Evolutionary conservation across 1,284 basidiomycete species (phyloP).

Genomic region (Rhizoctonia solani): DNA sequence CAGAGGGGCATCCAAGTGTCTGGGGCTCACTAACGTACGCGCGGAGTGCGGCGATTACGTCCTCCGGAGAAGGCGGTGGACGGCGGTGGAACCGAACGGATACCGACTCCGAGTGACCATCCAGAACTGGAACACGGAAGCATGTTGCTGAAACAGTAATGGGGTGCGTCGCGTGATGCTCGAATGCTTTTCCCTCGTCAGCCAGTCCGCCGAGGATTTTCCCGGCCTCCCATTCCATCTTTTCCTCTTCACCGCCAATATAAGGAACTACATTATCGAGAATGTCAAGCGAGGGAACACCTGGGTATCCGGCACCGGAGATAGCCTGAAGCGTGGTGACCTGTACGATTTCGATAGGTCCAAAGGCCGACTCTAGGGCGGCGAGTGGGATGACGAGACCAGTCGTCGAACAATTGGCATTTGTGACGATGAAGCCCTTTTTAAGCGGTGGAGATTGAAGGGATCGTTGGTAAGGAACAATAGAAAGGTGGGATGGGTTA

Average conservation of each 20-base stretch:
- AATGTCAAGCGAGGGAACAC: slow-evolving; percentile 89
- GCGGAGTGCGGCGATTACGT: slow-evolving; percentile 81
- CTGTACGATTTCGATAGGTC: slow-evolving; percentile 87
- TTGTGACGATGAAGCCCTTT: slow-evolving; percentile 96
- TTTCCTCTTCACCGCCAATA: slow-evolving; percentile 93
- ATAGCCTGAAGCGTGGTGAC: slow-evolving; percentile 98
- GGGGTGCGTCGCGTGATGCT: slow-evolving; percentile 80
- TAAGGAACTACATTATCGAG: slow-evolving; percentile 96
- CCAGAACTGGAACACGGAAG: slow-evolving; percentile 91
- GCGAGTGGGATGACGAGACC: slow-evolving; percentile 90
- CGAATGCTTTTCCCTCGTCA: slow-evolving; percentile 65
- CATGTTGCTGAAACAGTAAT: slow-evolving; percentile 89
- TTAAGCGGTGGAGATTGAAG: slow-evolving; percentile 70
- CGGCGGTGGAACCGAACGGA: slow-evolving; percentile 81
- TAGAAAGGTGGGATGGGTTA: slow-evolving; percentile 85
- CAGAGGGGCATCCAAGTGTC: slow-evolving; percentile 80
- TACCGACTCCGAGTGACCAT: slow-evolving; percentile 89
- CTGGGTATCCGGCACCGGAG: slow-evolving; percentile 96
- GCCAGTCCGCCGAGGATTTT: slow-evolving; percentile 92
- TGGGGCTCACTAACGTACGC: slow-evolving; percentile 81
- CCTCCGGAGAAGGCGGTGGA: slow-evolving; percentile 85
- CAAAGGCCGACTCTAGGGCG: slow-evolving; percentile 91
- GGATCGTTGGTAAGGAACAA: slow-evolving; percentile 81
- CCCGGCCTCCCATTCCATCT: slow-evolving; percentile 97
- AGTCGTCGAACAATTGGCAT: slow-evolving; percentile 98